Conservation (phyloP, 177 flowering plant genomes). For the Telopea speciosissima region DNA sequence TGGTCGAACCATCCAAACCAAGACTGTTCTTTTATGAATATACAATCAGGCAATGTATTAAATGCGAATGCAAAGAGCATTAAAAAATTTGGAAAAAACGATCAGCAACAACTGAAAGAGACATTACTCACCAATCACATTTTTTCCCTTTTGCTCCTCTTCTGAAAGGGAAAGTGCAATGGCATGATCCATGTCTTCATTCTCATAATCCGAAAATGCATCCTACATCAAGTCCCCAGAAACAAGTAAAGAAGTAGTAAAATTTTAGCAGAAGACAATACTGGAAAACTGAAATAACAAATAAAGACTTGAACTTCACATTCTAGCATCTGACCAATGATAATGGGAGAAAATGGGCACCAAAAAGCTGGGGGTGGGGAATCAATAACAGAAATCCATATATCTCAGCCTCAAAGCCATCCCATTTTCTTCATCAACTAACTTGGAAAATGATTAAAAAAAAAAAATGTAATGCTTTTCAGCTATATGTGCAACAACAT, state of each 20-base stretch:
- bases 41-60: too few species aligned
- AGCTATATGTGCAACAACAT: background rate
- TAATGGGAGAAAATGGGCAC: background rate
- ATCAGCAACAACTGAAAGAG: background rate
- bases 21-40: too few species aligned
- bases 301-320: background rate
- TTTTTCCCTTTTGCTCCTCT: slow-evolving; percentile 68
- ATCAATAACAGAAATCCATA: background rate
- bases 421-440: background rate
- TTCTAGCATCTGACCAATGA: background rate
- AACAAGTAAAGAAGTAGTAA: slow-evolving; percentile 1
- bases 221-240: slow-evolving; percentile 38
- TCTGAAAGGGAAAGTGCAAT: slow-evolving; percentile 84
- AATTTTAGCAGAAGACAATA: background rate
- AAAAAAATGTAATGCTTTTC: background rate
- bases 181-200: slow-evolving; percentile 76
- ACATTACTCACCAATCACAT: slow-evolving; percentile 55
- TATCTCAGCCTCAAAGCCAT: background rate
- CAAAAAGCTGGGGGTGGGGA: background rate
- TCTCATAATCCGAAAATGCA: slow-evolving; percentile 45
- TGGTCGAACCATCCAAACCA: too few species aligned
- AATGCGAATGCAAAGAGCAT: background rate
- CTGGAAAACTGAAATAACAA: background rate
- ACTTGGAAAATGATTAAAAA: background rate
- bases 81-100: background rate